phyloP scores from a whole-genome alignment of 2,329 filamentous ascomycete species.

The Aspergillus japonicus region DNA sequence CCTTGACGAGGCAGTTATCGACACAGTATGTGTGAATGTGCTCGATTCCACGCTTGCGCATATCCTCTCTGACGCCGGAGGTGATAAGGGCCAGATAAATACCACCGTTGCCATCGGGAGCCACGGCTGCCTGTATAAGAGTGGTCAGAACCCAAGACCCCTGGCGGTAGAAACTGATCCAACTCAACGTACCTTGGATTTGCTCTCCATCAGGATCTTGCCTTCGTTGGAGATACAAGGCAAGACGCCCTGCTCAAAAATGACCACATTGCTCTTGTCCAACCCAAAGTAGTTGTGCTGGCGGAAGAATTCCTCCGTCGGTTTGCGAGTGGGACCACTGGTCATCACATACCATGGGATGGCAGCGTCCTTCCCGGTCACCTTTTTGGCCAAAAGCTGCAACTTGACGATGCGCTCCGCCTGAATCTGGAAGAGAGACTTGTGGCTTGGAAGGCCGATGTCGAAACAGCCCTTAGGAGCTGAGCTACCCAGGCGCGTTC shows the following conservation, averaged over 20 bases:
- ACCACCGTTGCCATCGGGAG: conserved; percentile 94
- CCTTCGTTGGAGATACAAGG: conserved; percentile 97
- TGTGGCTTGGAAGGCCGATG: conserved; percentile 87
- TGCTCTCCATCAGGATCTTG: conserved; percentile 91
- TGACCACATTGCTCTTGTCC: conserved; percentile 76
- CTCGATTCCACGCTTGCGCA: conserved; percentile 83
- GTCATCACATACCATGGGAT: conserved; percentile 99
- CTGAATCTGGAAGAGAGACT: conserved; percentile 97
- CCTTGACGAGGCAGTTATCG: conserved; percentile 98
- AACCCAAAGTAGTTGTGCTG: conserved; percentile 90
- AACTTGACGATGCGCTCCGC: conserved; percentile 88
- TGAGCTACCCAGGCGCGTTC: conserved; percentile 89
- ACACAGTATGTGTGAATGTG: conserved; percentile 98
- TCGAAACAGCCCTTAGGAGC: conserved; percentile 97
- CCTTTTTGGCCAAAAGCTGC: conserved; percentile 74
- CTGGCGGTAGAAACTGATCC: not conserved
- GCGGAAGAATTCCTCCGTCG: conserved; percentile 91
- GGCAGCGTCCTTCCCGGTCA: conserved; percentile 60
- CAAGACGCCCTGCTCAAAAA: conserved; percentile 96
- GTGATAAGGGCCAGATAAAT: conserved; percentile 88
- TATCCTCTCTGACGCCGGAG: conserved; percentile 78
- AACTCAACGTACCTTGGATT: conserved; percentile 62
- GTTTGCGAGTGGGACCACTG: conserved; percentile 84
- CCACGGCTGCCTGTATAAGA: conserved; percentile 68
- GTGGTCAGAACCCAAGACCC: not conserved